Evolutionary conservation across 768 basidiomycete species (phyloP).

Genomic region (Boletus reticulatus): DNA sequence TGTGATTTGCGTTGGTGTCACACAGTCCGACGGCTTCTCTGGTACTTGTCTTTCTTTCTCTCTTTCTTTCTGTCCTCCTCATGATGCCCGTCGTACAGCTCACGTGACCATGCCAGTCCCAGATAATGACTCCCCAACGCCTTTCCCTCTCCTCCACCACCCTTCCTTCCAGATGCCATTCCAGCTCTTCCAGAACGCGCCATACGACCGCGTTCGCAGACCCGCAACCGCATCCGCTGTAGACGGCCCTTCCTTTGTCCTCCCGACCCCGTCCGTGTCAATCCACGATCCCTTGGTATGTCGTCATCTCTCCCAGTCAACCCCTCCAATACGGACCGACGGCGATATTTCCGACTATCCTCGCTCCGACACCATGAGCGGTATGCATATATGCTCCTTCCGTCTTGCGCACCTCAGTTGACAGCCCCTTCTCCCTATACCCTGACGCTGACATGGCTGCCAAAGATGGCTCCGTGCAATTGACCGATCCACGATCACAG

Average conservation of each 20-base stretch:
- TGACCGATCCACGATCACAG: constrained; percentile 19
- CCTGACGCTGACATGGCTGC: constrained; percentile 5
- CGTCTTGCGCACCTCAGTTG: constrained; percentile 1
- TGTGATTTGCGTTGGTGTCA: not conserved
- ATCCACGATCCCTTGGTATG: constrained; percentile 13
- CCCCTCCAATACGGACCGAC: constrained; percentile 5
- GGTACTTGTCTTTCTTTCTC: not conserved
- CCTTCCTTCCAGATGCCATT: constrained; percentile 32
- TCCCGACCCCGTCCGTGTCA: constrained; percentile 32
- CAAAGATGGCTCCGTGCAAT: constrained; percentile 13
- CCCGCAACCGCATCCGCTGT: constrained; percentile 45
- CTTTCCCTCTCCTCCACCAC: constrained; percentile 25
- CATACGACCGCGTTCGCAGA: constrained; percentile 26
- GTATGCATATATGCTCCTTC: constrained; percentile 15
- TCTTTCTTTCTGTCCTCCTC: not conserved
- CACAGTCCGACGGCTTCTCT: no score
- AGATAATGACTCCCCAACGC: constrained; percentile 22
- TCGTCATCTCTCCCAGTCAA: not conserved
- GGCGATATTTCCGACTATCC: constrained; percentile 9
- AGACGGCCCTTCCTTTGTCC: constrained; percentile 42
- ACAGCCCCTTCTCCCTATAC: constrained; percentile 15
- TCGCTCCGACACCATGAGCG: constrained; percentile 18
- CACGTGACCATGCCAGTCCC: constrained; percentile 30
- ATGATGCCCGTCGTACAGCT: not conserved
- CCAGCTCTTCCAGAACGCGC: constrained; percentile 29